Evolutionary conservation across 2,329 filamentous ascomycete genomes (phyloP).

Genomic region (Clarireedia hainanense): DNA sequence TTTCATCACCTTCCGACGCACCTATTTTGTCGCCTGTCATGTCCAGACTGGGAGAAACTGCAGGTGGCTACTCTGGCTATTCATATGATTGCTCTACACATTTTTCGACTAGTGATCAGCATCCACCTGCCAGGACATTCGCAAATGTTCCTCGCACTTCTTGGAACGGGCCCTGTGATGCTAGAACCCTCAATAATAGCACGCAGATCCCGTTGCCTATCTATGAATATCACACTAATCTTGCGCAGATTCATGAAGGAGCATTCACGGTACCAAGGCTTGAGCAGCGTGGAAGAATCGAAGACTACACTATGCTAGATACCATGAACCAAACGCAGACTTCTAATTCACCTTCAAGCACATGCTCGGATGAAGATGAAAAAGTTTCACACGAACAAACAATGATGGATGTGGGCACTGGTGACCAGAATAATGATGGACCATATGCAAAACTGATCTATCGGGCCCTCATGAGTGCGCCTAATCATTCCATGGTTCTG

Average conservation of each 20-base stretch:
- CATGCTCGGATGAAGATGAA: constrained; percentile 23
- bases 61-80: constrained; percentile 13
- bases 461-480: constrained; percentile 61
- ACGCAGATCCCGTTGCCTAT: constrained; percentile 11
- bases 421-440: constrained; percentile 36
- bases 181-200: constrained; percentile 10
- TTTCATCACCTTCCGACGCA: constrained; percentile 14
- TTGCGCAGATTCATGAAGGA: constrained; percentile 10
- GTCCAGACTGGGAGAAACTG: constrained; percentile 10
- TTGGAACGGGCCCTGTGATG: constrained; percentile 13
- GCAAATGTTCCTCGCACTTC: constrained; percentile 16
- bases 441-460: constrained; percentile 82
- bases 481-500: constrained; percentile 64
- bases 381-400: constrained; percentile 21
- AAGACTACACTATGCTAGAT: constrained; percentile 6
- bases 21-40: constrained; percentile 13
- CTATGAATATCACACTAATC: constrained; percentile 14
- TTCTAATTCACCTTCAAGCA: constrained; percentile 15
- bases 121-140: constrained; percentile 8
- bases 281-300: background rate
- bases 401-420: constrained; percentile 22
- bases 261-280: background rate
- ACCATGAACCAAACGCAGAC: constrained; percentile 6
- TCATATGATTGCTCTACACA: constrained; percentile 19
- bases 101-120: constrained; percentile 11